Evolutionary conservation across 495 filamentous ascomycete species (phyloP).

Genomic region (Neurospora sp.): DNA sequence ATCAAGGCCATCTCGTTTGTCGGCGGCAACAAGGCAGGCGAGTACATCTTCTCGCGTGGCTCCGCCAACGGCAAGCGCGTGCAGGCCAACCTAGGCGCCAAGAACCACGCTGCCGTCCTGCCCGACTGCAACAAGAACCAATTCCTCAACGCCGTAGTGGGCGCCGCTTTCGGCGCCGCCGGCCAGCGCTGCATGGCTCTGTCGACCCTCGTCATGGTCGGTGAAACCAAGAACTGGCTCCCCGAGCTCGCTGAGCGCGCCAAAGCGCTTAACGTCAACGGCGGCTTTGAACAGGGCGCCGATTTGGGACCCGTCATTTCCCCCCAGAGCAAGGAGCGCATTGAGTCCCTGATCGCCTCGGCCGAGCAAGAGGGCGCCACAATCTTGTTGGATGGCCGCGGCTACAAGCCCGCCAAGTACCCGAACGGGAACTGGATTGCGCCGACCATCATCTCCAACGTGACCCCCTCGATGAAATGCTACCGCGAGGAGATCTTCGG

Average conservation of each 20-base stretch:
- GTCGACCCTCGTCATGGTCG: conserved; percentile 87
- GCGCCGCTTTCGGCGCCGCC: conserved; percentile 92
- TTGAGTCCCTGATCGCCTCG: conserved; percentile 77
- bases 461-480: conserved; percentile 85
- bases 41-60: conserved; percentile 91
- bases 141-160: conserved; percentile 84
- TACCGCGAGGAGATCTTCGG: conserved; percentile 98
- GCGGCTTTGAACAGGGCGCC: conserved; percentile 87
- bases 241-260: conserved; percentile 84
- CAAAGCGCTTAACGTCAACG: conserved; percentile 81
- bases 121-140: conserved; percentile 99
- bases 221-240: conserved; percentile 89
- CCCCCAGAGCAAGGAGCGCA: conserved; percentile 82
- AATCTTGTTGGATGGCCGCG: conserved; percentile 87
- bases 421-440: conserved; percentile 94
- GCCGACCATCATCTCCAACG: conserved; percentile 90
- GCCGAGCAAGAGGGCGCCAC: conserved; percentile 91
- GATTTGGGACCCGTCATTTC: conserved; percentile 96
- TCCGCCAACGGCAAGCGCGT: conserved; percentile 86
- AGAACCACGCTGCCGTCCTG: conserved; percentile 94
- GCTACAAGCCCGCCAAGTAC: conserved; percentile 81
- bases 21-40: conserved; percentile 89
- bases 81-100: conserved; percentile 96
- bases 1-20: conserved; percentile 99
- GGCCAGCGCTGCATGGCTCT: conserved; percentile 98